A percentile compares a stretch with the other conserved stretches of the same genome.
phyloP scores from a whole-genome alignment of 1,284 basidiomycete species.

The Rhodotorula sp. region DNA sequence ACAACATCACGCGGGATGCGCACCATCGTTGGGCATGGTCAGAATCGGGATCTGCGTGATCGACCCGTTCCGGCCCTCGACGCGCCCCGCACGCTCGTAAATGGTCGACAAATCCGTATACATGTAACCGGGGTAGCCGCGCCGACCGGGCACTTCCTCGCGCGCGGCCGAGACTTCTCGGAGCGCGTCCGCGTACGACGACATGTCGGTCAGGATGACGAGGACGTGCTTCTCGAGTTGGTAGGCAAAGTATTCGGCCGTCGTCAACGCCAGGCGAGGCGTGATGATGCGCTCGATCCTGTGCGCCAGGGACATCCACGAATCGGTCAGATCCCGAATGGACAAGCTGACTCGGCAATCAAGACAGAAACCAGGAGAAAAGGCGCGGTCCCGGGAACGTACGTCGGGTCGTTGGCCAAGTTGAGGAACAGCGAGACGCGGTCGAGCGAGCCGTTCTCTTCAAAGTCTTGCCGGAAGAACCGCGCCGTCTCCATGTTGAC shows the following conservation, averaged over 20 bases:
- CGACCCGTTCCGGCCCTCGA: slow-evolving; percentile 94
- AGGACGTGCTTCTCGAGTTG: slow-evolving; percentile 99
- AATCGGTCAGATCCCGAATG: no score
- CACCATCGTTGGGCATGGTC: slow-evolving; percentile 99
- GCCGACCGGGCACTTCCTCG: slow-evolving; percentile 98
- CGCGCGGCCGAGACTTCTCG: slow-evolving; percentile 98
- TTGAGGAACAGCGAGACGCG: slow-evolving; percentile 99
- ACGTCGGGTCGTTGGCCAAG: slow-evolving; percentile 97
- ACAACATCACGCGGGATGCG: no score
- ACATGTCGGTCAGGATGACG: slow-evolving; percentile 99
- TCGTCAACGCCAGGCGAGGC: slow-evolving; percentile 94
- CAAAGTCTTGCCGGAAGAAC: slow-evolving; percentile 99
- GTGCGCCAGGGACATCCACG: no score
- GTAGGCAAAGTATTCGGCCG: slow-evolving; percentile 99
- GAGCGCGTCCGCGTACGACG: slow-evolving; percentile 93
- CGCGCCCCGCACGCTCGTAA: slow-evolving; percentile 98
- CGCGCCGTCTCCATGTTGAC: slow-evolving; percentile 99
- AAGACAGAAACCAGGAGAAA: no score
- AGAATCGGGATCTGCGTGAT: slow-evolving; percentile 99
- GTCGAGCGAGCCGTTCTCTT: slow-evolving; percentile 96
- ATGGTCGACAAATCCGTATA: slow-evolving; percentile 92
- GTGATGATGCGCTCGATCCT: slow-evolving; percentile 98
- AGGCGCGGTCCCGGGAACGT: slow-evolving; percentile 43
- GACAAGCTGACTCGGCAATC: no score
- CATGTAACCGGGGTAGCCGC: slow-evolving; percentile 99